A percentile compares a stretch with the other conserved stretches of the same genome.
These are phyloP conservation scores for Isoetes taiwanensis DNA, from an alignment of 75 land plant species.

Conservation along the genomic window DNA sequence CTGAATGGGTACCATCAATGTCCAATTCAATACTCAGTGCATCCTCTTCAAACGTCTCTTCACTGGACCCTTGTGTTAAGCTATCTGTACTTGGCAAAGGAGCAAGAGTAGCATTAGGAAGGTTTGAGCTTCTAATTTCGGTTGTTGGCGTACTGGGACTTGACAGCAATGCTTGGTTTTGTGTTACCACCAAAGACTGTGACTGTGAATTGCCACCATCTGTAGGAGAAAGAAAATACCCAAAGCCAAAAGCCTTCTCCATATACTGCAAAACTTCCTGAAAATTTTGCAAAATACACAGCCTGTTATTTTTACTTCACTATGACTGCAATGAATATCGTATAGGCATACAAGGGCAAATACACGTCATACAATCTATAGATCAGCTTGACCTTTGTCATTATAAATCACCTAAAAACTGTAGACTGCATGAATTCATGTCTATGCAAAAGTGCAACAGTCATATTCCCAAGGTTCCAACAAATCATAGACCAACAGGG, in stretches of 20 bases:
- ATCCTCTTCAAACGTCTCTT: constrained; percentile 71
- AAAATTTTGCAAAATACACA: not conserved
- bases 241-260: constrained; percentile 62
- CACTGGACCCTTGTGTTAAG: constrained; percentile 53
- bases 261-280: constrained; percentile 77
- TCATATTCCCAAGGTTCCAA: too few relatives aligned
- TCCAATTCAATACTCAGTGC: constrained; percentile 43
- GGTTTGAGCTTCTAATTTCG: constrained; percentile 20
- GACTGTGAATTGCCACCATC: constrained; percentile 27
- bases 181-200: too few relatives aligned
- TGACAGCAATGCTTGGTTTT: constrained; percentile 15
- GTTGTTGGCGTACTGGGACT: constrained; percentile 15
- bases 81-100: constrained; percentile 29
- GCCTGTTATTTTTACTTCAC: too few relatives aligned
- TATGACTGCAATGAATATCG: too few relatives aligned
- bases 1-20: constrained; percentile 30
- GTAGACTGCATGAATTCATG: too few relatives aligned
- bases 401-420: too few relatives aligned
- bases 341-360: too few relatives aligned
- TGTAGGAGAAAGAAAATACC: constrained; percentile 21
- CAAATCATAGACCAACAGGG: too few relatives aligned
- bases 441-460: too few relatives aligned
- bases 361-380: too few relatives aligned
- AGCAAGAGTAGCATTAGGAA: constrained; percentile 16
- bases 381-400: too few relatives aligned